phyloP scores from a whole-genome alignment of 805 yeast species.

The Kodamaea fukazawae region DNA sequence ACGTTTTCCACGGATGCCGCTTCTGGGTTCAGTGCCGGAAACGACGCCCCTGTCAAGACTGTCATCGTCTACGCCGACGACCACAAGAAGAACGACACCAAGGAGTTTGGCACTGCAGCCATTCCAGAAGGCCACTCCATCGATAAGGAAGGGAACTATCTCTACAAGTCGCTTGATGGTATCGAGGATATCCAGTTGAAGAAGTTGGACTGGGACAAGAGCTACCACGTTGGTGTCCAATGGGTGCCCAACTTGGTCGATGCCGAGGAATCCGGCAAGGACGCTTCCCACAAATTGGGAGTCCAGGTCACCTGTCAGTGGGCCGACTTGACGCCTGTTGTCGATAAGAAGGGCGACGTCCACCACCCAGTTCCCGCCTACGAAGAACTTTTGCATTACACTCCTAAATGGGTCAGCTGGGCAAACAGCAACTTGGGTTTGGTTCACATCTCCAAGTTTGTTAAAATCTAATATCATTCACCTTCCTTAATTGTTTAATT shows the following conservation, averaged over 20 bases:
- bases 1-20: slow-evolving; percentile 53
- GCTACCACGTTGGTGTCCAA: slow-evolving; percentile 63
- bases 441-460: slow-evolving; percentile 52
- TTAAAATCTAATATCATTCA: slow-evolving; percentile 34
- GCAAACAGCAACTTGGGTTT: slow-evolving; percentile 68
- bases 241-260: slow-evolving; percentile 69
- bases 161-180: slow-evolving; percentile 57
- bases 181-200: slow-evolving; percentile 63
- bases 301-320: slow-evolving; percentile 67
- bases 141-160: slow-evolving; percentile 41
- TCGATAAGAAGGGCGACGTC: slow-evolving; percentile 33
- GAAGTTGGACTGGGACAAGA: slow-evolving; percentile 58
- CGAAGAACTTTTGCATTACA: slow-evolving; percentile 63
- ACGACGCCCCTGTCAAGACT: slow-evolving; percentile 61
- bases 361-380: slow-evolving; percentile 60
- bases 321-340: slow-evolving; percentile 60
- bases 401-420: slow-evolving; percentile 64
- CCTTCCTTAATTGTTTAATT: slow-evolving; percentile 2
- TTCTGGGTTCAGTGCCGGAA: slow-evolving; percentile 14
- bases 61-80: slow-evolving; percentile 50
- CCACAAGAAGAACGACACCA: slow-evolving; percentile 18
- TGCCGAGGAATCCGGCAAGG: slow-evolving; percentile 22
- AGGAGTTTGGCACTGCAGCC: slow-evolving; percentile 10
- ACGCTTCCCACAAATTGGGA: slow-evolving; percentile 42
- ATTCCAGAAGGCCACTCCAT: slow-evolving; percentile 47